A percentile compares a stretch with the other conserved stretches of the same genome.
phyloP scores from a whole-genome alignment of 2,329 filamentous ascomycete species.

The Lachnellula subtilissima region DNA sequence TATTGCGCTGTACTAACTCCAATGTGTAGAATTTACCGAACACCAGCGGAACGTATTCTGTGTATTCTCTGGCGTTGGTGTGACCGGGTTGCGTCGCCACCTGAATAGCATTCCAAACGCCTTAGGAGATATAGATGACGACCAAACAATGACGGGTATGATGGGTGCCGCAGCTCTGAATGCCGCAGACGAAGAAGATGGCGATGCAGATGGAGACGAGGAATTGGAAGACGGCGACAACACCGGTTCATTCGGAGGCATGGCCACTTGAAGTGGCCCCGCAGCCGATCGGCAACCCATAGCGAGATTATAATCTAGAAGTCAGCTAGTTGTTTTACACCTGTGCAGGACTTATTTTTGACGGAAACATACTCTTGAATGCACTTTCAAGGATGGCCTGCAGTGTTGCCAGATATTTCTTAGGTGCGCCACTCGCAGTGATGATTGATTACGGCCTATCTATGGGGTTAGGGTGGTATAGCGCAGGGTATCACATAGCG shows the following conservation, averaged over 20 bases:
- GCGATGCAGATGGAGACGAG: slow-evolving; percentile 19
- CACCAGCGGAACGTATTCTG: slow-evolving; percentile 96
- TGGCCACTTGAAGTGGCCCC: slow-evolving; percentile 1
- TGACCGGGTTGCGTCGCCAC: slow-evolving; percentile 70
- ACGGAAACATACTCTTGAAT: neutral
- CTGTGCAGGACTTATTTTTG: neutral
- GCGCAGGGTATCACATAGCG: neutral
- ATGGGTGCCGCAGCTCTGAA: slow-evolving; percentile 20
- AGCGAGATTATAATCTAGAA: neutral
- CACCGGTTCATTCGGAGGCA: slow-evolving; percentile 4
- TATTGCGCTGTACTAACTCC: slow-evolving; percentile 5
- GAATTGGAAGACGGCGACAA: slow-evolving; percentile 21
- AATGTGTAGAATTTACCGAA: slow-evolving; percentile 75
- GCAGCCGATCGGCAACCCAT: neutral
- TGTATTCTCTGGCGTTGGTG: slow-evolving; percentile 88
- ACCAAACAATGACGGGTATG: slow-evolving; percentile 33
- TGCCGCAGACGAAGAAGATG: slow-evolving; percentile 14
- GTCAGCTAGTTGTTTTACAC: neutral
- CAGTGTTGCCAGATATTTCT: neutral
- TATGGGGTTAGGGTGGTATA: neutral
- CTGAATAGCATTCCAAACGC: slow-evolving; percentile 76
- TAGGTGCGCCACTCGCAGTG: neutral
- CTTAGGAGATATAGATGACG: slow-evolving; percentile 88
- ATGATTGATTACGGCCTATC: neutral
- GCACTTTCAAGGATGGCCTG: neutral